phyloP scores from a whole-genome alignment of 192 early-diverging fungal species.

The Rhizophagus clarus region DNA sequence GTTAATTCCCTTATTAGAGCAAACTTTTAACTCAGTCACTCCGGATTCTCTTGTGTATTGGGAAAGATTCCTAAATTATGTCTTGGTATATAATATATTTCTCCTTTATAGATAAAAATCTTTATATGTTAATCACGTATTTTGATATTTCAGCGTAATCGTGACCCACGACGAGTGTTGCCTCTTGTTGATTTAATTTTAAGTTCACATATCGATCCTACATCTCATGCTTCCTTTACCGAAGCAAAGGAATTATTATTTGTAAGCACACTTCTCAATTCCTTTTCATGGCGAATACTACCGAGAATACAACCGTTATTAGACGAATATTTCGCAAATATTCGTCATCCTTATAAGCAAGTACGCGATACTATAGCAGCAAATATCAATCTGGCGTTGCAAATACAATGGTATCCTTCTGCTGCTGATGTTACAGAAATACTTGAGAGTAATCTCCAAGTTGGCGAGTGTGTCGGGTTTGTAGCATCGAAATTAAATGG shows the following conservation, averaged over 20 bases:
- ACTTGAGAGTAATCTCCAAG: slow-evolving; percentile 27
- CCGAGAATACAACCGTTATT: slow-evolving; percentile 43
- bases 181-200: slow-evolving; percentile 75
- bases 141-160: slow-evolving; percentile 38
- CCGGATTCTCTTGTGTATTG: slow-evolving; percentile 79
- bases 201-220: slow-evolving; percentile 65
- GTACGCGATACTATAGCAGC: slow-evolving; percentile 80
- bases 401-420: slow-evolving; percentile 64
- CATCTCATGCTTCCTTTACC: slow-evolving; percentile 78
- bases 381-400: slow-evolving; percentile 67
- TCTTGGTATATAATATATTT: slow-evolving; percentile 37
- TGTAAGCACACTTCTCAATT: slow-evolving; percentile 58
- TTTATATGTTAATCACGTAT: background rate
- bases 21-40: slow-evolving; percentile 64
- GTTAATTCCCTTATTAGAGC: slow-evolving; percentile 64
- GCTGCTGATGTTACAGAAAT: slow-evolving; percentile 49
- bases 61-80: slow-evolving; percentile 69
- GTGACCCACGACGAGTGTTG: slow-evolving; percentile 80
- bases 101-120: background rate
- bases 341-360: slow-evolving; percentile 88
- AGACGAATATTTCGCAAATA: slow-evolving; percentile 52
- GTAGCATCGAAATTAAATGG: slow-evolving; percentile 32
- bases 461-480: slow-evolving; percentile 38
- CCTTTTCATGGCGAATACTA: slow-evolving; percentile 70
- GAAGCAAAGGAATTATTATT: slow-evolving; percentile 84